These are phyloP conservation scores for Conticribra weissflogii DNA, from an alignment of 108 stramenopile species.

Conservation along the genomic window DNA sequence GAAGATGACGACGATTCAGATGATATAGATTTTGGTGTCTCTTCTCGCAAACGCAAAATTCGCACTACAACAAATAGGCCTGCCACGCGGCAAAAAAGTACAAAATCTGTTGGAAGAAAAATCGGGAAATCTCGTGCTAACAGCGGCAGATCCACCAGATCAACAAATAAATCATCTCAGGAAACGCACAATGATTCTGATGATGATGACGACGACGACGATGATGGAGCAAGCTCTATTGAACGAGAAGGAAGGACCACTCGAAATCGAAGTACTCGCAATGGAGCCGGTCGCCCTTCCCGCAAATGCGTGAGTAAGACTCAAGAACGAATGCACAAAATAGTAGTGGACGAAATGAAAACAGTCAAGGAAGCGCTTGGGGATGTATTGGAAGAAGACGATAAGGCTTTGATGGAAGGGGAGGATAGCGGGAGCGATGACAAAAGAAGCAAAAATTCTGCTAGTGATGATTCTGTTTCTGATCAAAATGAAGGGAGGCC, in stretches of 20 bases:
- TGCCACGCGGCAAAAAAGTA: constrained; percentile 3
- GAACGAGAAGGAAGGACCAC: not conserved
- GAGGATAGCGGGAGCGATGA: not conserved
- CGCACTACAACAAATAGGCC: not conserved
- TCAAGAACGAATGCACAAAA: constrained; percentile 21
- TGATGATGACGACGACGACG: not conserved
- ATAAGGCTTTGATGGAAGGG: constrained; percentile 33
- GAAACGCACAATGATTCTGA: not conserved
- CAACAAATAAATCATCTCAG: not conserved
- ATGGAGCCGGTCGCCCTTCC: constrained; percentile 19
- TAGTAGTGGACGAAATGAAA: constrained; percentile 30
- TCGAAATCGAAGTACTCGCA: constrained; percentile 1
- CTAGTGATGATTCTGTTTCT: constrained; percentile 16
- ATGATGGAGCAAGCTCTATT: not conserved
- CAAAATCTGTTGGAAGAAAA: not conserved
- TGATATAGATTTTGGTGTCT: constrained; percentile 20
- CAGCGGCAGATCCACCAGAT: constrained; percentile 3
- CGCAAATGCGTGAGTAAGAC: constrained; percentile 27
- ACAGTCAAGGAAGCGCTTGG: constrained; percentile 39
- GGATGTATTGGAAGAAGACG: constrained; percentile 37
- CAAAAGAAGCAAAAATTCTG: not conserved
- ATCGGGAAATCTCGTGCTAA: too few relatives aligned
- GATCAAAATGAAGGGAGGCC: not conserved
- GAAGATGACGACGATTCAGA: constrained; percentile 30
- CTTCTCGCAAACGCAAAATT: constrained; percentile 10